These are phyloP conservation scores for Gossypium aridum DNA, from an alignment of 441 rosid genomes.

Conservation along the genomic window DNA sequence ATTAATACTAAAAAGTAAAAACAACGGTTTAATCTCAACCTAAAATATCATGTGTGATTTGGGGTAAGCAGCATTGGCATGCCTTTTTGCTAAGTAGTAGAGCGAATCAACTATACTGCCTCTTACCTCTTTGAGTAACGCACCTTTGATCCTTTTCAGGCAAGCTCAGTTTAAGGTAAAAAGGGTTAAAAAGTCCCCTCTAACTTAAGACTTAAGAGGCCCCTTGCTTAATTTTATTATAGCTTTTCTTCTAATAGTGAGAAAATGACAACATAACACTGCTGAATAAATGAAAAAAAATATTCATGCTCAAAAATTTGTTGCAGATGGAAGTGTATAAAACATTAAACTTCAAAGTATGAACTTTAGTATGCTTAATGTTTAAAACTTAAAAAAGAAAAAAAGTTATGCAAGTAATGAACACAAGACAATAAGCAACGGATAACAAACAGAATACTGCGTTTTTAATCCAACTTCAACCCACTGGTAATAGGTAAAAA, in stretches of 20 bases:
- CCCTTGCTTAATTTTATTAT: not conserved
- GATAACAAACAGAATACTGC: not conserved
- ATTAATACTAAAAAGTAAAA: not conserved
- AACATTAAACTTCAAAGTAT: not conserved
- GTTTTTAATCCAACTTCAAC: not conserved
- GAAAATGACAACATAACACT: not conserved
- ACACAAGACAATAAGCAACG: not conserved
- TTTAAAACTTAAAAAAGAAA: not conserved
- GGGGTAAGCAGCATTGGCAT: not conserved
- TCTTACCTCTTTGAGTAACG: not conserved
- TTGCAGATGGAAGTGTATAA: not conserved
- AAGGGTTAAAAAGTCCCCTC: not conserved
- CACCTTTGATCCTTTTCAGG: not conserved
- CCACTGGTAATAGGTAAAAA: not conserved
- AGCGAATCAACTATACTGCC: not conserved
- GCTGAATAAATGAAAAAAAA: not conserved
- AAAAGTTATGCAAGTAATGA: not conserved
- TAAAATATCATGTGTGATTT: not conserved
- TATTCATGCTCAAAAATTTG: not conserved
- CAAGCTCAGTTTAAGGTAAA: not conserved
- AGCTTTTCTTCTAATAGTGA: not conserved
- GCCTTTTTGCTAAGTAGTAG: not conserved
- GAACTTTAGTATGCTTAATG: not conserved
- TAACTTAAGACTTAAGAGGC: not conserved
- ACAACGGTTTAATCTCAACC: not conserved